These are phyloP conservation scores for Apiospora hydei DNA, from an alignment of 2,329 filamentous ascomycete species.

Conservation along the genomic window DNA sequence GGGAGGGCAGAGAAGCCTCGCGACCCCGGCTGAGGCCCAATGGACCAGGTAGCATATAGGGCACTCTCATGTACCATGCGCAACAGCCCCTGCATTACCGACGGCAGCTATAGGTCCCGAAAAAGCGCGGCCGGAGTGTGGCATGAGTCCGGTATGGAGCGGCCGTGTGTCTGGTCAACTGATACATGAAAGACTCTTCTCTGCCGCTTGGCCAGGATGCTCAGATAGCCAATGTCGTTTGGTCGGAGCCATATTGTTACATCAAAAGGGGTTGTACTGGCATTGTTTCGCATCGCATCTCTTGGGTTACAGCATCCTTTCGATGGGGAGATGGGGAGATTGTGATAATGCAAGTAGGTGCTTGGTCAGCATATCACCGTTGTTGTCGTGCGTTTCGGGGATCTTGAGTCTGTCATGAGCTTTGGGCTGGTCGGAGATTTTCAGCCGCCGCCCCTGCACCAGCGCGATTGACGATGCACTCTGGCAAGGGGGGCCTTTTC, in stretches of 20 bases:
- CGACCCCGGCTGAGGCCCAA: constrained; percentile 2
- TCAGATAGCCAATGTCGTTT: background rate
- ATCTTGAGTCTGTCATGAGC: background rate
- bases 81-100: constrained; percentile 5
- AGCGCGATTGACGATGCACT: constrained; percentile 17
- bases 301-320: background rate
- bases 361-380: background rate
- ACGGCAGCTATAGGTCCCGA: background rate
- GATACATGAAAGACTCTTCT: background rate
- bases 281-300: background rate
- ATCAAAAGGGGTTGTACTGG: background rate
- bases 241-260: background rate
- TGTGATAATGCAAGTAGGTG: constrained; percentile 1
- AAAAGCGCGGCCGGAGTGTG: background rate
- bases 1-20: constrained; percentile 8
- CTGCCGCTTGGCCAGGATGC: background rate
- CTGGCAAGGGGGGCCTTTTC: background rate
- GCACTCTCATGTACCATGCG: background rate
- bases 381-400: background rate
- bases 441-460: constrained; percentile 15
- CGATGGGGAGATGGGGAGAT: constrained; percentile 3
- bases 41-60: background rate
- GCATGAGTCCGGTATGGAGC: background rate
- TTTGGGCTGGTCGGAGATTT: constrained; percentile 14
- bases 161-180: background rate